Percentiles rank a stretch among this genome's conserved stretches.
Evolutionary conservation across 257 asterid genomes (phyloP).

Genomic region (Nicotiana tabacum): DNA sequence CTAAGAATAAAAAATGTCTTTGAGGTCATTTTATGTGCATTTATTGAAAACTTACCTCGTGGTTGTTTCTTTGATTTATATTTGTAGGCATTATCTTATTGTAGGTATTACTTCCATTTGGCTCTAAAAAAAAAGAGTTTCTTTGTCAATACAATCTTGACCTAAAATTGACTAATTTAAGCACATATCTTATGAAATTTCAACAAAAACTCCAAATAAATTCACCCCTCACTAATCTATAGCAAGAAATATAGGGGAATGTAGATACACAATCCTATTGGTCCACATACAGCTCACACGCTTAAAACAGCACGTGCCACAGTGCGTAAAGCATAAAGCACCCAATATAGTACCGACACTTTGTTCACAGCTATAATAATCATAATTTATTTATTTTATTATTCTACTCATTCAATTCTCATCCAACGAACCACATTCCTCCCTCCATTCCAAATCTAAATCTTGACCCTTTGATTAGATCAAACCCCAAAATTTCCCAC

Average conservation of each 20-base stretch:
- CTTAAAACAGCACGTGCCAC: conserved; percentile 9
- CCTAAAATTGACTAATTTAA: not conserved
- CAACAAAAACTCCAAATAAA: not conserved
- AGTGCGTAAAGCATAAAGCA: not conserved
- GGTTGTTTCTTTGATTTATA: too few species aligned
- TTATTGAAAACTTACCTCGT: too few species aligned
- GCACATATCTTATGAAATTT: not conserved
- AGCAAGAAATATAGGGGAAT: conserved; percentile 8
- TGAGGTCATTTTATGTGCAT: too few species aligned
- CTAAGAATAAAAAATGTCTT: too few species aligned
- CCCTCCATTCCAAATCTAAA: conserved; percentile 39
- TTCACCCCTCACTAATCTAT: rapidly evolving
- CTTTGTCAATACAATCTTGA: not conserved
- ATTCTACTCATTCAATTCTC: not conserved
- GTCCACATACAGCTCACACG: conserved; percentile 10
- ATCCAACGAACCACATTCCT: conserved; percentile 27
- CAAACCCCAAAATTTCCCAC: conserved; percentile 14
- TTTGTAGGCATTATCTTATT: too few species aligned
- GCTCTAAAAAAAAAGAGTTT: not conserved
- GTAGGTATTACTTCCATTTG: too few species aligned
- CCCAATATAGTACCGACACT: conserved; percentile 44
- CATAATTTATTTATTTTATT: not conserved
- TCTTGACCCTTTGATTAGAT: conserved; percentile 51
- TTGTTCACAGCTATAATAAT: conserved; percentile 14
- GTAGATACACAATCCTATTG: not conserved